A percentile compares a stretch with the other conserved stretches of the same genome.
Conservation (phyloP, 2,329 filamentous ascomycete genomes). For the Graphiopsis chlorocephala region DNA sequence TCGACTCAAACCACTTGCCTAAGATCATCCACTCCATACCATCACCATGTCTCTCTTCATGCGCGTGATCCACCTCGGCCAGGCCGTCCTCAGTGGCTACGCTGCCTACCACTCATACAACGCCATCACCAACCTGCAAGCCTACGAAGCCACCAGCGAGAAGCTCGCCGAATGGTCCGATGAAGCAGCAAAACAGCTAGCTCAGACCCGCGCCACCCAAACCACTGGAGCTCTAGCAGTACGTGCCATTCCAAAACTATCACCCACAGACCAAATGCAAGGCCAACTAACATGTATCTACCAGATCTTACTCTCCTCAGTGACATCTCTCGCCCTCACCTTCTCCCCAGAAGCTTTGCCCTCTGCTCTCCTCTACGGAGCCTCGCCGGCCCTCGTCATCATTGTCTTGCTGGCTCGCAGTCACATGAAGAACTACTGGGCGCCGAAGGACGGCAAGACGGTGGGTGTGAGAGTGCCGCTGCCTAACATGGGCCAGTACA, state of each 20-base stretch:
- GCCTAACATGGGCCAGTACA: conserved; percentile 35
- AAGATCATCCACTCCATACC: conserved; percentile 16
- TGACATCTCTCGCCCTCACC: conserved; percentile 27
- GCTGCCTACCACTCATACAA: conserved; percentile 43
- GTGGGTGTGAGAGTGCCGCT: conserved; percentile 30
- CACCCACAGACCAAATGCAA: not conserved
- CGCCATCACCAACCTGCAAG: conserved; percentile 44
- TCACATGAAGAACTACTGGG: conserved; percentile 38
- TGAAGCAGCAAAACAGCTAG: conserved; percentile 42
- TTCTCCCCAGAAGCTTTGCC: conserved; percentile 15
- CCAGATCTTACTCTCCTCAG: conserved; percentile 32
- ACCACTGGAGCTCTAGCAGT: conserved; percentile 41
- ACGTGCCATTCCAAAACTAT: conserved; percentile 14
- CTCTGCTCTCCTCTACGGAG: not conserved
- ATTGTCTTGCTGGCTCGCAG: conserved; percentile 20
- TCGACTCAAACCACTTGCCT: not conserved
- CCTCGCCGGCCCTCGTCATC: conserved; percentile 13
- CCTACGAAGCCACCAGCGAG: conserved; percentile 46
- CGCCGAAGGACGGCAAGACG: conserved; percentile 29
- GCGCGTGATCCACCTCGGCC: conserved; percentile 36
- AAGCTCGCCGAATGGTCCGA: conserved; percentile 47
- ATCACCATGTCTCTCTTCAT: conserved; percentile 20
- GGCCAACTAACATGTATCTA: not conserved
- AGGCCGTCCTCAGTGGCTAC: conserved; percentile 42
- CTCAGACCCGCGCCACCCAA: conserved; percentile 47